phyloP scores from a whole-genome alignment of 176 grass and related monocot genomes.

The Avena atlantica region DNA sequence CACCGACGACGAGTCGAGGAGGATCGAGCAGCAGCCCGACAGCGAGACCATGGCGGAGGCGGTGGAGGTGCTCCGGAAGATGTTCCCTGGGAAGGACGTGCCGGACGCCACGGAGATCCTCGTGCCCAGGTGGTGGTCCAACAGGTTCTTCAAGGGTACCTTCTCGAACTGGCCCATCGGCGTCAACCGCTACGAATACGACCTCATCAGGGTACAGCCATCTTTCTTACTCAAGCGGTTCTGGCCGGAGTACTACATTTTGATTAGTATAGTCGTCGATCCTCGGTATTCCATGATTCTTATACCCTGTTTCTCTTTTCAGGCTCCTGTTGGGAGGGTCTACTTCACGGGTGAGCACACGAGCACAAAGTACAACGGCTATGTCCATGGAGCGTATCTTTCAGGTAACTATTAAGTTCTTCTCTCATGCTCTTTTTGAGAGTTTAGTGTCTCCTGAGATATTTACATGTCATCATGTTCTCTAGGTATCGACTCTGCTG shows the following conservation, averaged over 20 bases:
- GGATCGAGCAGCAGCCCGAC: slow-evolving; percentile 69
- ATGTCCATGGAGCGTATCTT: slow-evolving; percentile 67
- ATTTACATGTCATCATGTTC: background rate
- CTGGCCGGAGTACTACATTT: too few relatives aligned
- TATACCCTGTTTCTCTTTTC: background rate
- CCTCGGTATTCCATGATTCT: too few relatives aligned
- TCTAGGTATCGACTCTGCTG: slow-evolving; percentile 57
- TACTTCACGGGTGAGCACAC: slow-evolving; percentile 72
- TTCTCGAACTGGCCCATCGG: slow-evolving; percentile 74
- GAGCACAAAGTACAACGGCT: slow-evolving; percentile 59
- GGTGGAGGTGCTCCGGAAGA: slow-evolving; percentile 59
- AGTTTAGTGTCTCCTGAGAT: background rate
- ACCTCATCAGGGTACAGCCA: slow-evolving; percentile 59
- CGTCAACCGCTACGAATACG: slow-evolving; percentile 62
- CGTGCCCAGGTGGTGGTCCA: slow-evolving; percentile 63
- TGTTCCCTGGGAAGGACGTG: slow-evolving; percentile 54
- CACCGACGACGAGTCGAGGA: slow-evolving; percentile 67
- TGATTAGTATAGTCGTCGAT: background rate
- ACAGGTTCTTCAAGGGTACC: slow-evolving; percentile 64
- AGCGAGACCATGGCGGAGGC: slow-evolving; percentile 54
- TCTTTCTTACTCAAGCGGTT: background rate
- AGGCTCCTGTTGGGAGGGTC: slow-evolving; percentile 63
- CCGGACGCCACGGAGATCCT: slow-evolving; percentile 59
- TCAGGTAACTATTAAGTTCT: slow-evolving; percentile 35
- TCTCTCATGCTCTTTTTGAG: background rate